Percentiles rank a stretch among this genome's conserved stretches.
Conservation (phyloP, 371 early-diverging fungal species). For the Ecytonucleospora hepatopenaei region DNA sequence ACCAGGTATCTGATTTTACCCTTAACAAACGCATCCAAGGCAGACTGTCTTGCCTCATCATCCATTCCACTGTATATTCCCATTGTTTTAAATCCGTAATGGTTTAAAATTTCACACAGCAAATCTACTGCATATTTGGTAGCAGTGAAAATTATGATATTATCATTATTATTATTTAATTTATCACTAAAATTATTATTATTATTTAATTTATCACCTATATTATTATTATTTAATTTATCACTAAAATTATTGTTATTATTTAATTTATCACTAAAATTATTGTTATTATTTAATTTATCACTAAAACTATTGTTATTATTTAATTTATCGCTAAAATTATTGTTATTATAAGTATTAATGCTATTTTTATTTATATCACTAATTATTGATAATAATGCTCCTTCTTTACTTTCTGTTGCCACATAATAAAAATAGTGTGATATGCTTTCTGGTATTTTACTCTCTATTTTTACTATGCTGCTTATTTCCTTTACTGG, state of each 20-base stretch:
- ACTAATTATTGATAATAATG: slow-evolving; percentile 22
- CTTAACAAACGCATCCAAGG: slow-evolving; percentile 43
- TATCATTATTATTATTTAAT: too few relatives aligned
- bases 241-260: too few relatives aligned
- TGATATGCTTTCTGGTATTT: slow-evolving; percentile 32
- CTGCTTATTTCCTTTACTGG: slow-evolving; percentile 19
- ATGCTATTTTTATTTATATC: slow-evolving; percentile 35
- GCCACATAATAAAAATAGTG: slow-evolving; percentile 47
- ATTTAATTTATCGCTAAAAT: too few relatives aligned
- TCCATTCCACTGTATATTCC: slow-evolving; percentile 43
- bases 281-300: too few relatives aligned
- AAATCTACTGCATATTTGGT: slow-evolving; percentile 41
- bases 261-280: too few relatives aligned
- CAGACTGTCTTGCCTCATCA: slow-evolving; percentile 45
- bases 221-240: too few relatives aligned
- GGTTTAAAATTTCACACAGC: slow-evolving; percentile 24
- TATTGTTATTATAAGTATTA: too few relatives aligned
- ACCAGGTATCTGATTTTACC: slow-evolving; percentile 70
- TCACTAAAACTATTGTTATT: too few relatives aligned
- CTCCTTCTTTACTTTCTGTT: slow-evolving; percentile 33
- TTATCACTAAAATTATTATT: too few relatives aligned
- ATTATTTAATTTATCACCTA: too few relatives aligned
- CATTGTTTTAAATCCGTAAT: slow-evolving; percentile 52
- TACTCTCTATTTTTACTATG: slow-evolving; percentile 39
- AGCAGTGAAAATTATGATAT: slow-evolving; percentile 44